A percentile compares a stretch with the other conserved stretches of the same genome.
Conservation (phyloP, 306 rosid species). For the Quercus bicolor region DNA sequence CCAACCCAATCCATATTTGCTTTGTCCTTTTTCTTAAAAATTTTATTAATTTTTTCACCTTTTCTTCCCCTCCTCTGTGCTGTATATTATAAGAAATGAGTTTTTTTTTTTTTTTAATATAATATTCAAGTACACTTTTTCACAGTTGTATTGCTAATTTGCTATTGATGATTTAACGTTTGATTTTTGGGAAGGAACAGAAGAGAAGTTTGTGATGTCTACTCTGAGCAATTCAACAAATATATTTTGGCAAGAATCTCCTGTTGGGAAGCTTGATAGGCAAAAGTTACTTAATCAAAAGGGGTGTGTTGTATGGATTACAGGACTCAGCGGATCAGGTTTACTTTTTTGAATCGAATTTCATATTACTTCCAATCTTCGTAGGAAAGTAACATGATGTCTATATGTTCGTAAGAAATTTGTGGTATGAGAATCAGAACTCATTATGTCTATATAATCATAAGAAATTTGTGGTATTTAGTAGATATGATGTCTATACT, state of each 20-base stretch:
- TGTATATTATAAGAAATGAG: too few species aligned
- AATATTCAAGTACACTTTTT: not conserved
- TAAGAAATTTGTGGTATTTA: too few species aligned
- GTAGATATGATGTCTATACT: too few species aligned
- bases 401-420: not conserved
- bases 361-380: not conserved
- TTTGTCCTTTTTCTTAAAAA: too few species aligned
- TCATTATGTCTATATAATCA: not conserved
- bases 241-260: constrained; percentile 84
- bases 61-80: too few species aligned
- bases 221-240: constrained; percentile 60
- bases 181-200: constrained; percentile 18
- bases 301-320: constrained; percentile 90
- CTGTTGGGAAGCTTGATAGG: constrained; percentile 64
- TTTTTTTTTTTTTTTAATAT: too few species aligned
- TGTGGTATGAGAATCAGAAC: not conserved
- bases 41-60: too few species aligned
- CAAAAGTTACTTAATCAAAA: constrained; percentile 82
- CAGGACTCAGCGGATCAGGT: constrained; percentile 96
- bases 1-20: too few species aligned
- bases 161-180: constrained; percentile 16
- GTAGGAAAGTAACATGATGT: not conserved
- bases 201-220: constrained; percentile 48
- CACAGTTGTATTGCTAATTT: constrained; percentile 11
- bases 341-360: constrained; percentile 5